These are phyloP conservation scores for Capsella bursapastoris DNA, from an alignment of 345 rosid species.

Conservation along the genomic window DNA sequence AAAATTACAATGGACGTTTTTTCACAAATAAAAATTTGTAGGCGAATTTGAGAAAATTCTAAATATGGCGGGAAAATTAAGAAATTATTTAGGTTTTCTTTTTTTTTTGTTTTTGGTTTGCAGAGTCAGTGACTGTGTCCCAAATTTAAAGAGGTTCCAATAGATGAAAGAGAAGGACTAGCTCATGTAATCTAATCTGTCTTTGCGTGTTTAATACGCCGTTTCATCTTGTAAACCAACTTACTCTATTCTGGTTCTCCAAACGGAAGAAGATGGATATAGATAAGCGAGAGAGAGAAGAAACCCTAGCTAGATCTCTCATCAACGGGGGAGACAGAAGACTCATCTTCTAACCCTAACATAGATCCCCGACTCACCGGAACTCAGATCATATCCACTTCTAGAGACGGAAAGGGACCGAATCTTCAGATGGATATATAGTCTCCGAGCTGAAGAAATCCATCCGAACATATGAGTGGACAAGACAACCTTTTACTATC, in stretches of 20 bases:
- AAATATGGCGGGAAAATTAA: conserved; percentile 22
- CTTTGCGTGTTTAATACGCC: conserved; percentile 31
- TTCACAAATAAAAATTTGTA: neutral
- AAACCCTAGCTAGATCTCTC: conserved; percentile 34
- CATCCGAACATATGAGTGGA: neutral
- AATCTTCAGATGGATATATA: neutral
- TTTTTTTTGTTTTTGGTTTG: no score
- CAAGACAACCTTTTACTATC: neutral
- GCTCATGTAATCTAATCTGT: neutral
- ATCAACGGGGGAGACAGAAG: neutral
- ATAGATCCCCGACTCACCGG: neutral
- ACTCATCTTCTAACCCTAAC: conserved; percentile 1
- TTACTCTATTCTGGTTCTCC: neutral
- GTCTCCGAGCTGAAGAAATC: neutral
- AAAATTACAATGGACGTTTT: no score
- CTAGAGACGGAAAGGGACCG: neutral
- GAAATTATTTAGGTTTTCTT: conserved; percentile 11
- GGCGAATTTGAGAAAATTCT: conserved; percentile 18
- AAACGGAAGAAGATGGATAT: neutral
- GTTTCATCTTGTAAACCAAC: neutral
- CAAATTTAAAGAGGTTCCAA: neutral
- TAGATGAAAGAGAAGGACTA: neutral
- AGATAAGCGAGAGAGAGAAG: neutral
- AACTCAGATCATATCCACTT: neutral
- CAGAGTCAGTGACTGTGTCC: neutral